Base-by-base conservation (phyloP, 768 basidiomycete genomes). In the Amyloporia xantha region DNA sequence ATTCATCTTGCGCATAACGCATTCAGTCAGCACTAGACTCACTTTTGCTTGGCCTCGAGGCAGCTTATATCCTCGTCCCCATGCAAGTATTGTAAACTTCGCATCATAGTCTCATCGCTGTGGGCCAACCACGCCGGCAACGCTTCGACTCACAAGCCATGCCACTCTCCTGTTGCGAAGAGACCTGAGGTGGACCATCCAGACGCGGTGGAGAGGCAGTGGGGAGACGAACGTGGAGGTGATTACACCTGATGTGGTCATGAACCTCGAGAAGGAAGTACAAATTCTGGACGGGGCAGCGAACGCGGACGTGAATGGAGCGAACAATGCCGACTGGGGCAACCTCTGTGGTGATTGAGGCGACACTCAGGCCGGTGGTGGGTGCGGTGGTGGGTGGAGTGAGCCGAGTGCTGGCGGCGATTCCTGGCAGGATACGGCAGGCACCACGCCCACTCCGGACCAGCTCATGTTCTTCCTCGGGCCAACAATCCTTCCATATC, bases 401-500 rank as follows among this genome's bases (percentile, higher is more conserved):
- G 52, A 49, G 24, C 41, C 47, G 24, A 33, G 30, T 12, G 53
- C 41, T 30, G 38, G 25, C 7, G 23, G 37, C 30, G 24, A 42
- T 41, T 37, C 46, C 21, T 39, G 44, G 52, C 51, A 28, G 20
- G 46, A 50, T 44, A 33, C 25, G 28, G 47, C 47, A 38, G 36
- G 41, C 15, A 39, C 39, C 9, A 23, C 52, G 13, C 57, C 62
- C 5, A 27, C 50, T 9, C 9, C 43, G 3, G 58, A 41, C 55
- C 61, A 51, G n/a, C 61, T 81, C 30, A 48, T 69, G 35, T 55
- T 65, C 4, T 58, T 78, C 36, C 62, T 86, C 5, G 86, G 83
- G 0, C 77, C 78, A 2, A 78, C 75, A 10, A 61, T 64, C 5
- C 64, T 87, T 27, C 78, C 84, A 0, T 55, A n/a, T 75, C 46